Base-by-base conservation (phyloP, 306 rosid species). In the Cajanus cajan region DNA sequence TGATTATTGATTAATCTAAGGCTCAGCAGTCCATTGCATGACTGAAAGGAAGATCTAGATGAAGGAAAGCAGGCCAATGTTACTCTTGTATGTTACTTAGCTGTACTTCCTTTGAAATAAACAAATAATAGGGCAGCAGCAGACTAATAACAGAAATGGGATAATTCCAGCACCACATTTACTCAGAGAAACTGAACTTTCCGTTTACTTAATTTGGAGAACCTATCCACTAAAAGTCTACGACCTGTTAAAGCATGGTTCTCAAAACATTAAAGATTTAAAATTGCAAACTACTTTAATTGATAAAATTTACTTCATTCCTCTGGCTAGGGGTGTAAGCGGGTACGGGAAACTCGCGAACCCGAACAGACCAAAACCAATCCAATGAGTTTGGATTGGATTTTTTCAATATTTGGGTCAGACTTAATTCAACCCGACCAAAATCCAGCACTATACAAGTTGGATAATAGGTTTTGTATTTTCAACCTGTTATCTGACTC, bases 251-350 rank as follows among this genome's bases (percentile, higher is more conserved):
- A 71, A 65, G 45, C 52, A 15, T 14, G 25, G 54, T 66, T 39
- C 54, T 36, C 15, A 61, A 45, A 76, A 64, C 24, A 64, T 31
- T 28, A 25, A 50, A 16, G 51, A 70, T 70, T 43, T 63, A 24
- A 48, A 63, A 73, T 41, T 14, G 18, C 14, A 40, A 69, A 45
- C 24, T 43, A 80, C 62, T 55, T 18, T 51, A 11, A 39, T 33
- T 51, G 63, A 75, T 47, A 61, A 62, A 64, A 24, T 12, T 68
- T 15, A 73, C 68, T 82, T 36, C 78, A 67, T 63, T 78, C 15
- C 8, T 52, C 58, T 58, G 41, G 58, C 37, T n/a, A n/a, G n/a
- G n/a, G n/a, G n/a, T n/a, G n/a, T n/a, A n/a, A n/a, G n/a, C n/a
- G n/a, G n/a, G n/a, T n/a, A n/a, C n/a, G n/a, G n/a, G n/a, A n/a